These are phyloP conservation scores for Cucumis melo DNA, from an alignment of 306 rosid species.

Conservation along the genomic window DNA sequence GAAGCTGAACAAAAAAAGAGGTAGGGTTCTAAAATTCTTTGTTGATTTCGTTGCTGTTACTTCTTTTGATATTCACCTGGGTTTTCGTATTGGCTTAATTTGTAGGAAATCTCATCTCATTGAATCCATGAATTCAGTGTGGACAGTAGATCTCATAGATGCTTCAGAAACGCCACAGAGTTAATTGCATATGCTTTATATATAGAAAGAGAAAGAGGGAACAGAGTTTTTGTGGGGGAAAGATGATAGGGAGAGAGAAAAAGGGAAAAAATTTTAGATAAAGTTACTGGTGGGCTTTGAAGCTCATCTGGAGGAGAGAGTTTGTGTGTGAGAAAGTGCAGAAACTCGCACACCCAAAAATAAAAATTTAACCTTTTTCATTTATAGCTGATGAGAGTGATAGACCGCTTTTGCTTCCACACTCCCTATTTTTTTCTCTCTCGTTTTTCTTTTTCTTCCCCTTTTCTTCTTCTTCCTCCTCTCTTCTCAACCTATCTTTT, in stretches of 20 bases:
- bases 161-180: conserved; percentile 11
- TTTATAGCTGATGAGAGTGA: conserved; percentile 9
- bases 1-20: background rate
- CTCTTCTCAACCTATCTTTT: conserved; percentile 19
- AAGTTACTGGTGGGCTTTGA: conserved; percentile 6
- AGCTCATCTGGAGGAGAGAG: background rate
- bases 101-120: background rate
- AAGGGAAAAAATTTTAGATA: background rate
- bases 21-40: background rate
- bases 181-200: conserved; percentile 4
- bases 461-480: background rate
- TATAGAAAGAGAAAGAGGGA: background rate
- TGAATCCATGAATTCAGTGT: background rate
- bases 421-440: background rate
- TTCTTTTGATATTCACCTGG: background rate
- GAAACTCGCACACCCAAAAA: background rate
- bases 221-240: background rate
- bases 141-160: conserved; percentile 4
- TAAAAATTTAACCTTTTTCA: background rate
- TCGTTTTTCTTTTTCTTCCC: background rate
- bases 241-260: background rate
- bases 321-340: background rate
- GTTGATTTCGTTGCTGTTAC: background rate
- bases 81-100: background rate
- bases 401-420: conserved; percentile 10